These are phyloP conservation scores for Bryum argenteum DNA, from an alignment of 225 moss, liverwort and hornwort species.

Conservation along the genomic window DNA sequence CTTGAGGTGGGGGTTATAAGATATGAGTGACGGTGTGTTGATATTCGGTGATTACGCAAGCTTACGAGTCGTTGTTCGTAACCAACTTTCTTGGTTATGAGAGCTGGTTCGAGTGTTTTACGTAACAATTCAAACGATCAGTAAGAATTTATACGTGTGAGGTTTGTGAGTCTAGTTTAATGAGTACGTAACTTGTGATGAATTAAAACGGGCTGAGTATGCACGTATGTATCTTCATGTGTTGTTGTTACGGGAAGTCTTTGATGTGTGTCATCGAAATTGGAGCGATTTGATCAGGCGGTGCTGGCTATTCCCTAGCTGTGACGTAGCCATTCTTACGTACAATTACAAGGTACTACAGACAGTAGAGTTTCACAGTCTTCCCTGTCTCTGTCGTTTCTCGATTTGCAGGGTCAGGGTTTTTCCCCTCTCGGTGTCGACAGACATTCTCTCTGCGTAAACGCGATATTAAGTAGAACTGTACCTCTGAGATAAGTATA, in stretches of 20 bases:
- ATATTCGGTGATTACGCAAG: background rate
- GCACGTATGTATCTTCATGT: background rate
- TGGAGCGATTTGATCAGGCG: slow-evolving; percentile 6
- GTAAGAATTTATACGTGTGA: background rate
- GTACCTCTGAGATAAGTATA: background rate
- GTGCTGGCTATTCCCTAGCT: slow-evolving; percentile 13
- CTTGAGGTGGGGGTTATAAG: slow-evolving; percentile 40
- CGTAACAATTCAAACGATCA: slow-evolving; percentile 8
- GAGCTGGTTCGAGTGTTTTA: slow-evolving; percentile 26
- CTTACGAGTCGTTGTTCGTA: slow-evolving; percentile 25
- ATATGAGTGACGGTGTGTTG: slow-evolving; percentile 36
- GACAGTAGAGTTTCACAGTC: slow-evolving; percentile 3
- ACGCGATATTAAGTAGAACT: background rate
- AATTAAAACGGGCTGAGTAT: slow-evolving; percentile 4
- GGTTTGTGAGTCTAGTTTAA: slow-evolving; percentile 6
- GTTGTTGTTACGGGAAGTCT: too few relatives aligned
- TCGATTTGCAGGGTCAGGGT: slow-evolving; percentile 10
- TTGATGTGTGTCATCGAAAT: background rate
- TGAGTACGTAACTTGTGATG: background rate
- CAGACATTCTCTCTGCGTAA: background rate
- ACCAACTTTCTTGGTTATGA: slow-evolving; percentile 42
- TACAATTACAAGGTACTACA: slow-evolving; percentile 23
- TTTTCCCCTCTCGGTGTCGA: slow-evolving; percentile 13
- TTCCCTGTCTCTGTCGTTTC: slow-evolving; percentile 17
- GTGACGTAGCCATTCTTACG: slow-evolving; percentile 14